phyloP scores from a whole-genome alignment of 202 grass and related monocot species.

The Setaria italica region DNA sequence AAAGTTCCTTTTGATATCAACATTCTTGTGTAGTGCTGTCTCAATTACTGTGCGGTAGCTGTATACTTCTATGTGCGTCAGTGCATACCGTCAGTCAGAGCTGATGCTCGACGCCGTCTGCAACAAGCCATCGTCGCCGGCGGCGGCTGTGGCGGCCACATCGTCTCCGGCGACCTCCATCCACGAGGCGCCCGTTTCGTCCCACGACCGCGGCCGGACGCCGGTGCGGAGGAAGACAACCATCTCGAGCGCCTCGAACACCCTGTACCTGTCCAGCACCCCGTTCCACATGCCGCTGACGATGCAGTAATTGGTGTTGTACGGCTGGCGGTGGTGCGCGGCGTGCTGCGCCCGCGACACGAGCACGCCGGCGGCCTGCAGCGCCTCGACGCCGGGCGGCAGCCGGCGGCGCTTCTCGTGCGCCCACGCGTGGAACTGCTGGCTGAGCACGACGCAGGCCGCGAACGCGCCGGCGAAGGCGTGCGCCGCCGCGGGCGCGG shows the following conservation, averaged over 20 bases:
- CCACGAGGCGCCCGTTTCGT: constrained; percentile 57
- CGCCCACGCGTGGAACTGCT: constrained; percentile 93
- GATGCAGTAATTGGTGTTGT: constrained; percentile 84
- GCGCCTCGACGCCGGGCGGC: constrained; percentile 57
- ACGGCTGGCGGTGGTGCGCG: constrained; percentile 72
- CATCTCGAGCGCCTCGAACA: constrained; percentile 88
- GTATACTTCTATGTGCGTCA: constrained; percentile 15
- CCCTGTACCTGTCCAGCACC: constrained; percentile 61
- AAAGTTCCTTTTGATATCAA: not conserved
- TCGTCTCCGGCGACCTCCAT: constrained; percentile 34
- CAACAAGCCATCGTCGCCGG: not conserved
- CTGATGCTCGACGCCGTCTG: not conserved
- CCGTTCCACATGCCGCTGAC: constrained; percentile 82
- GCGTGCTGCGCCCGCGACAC: constrained; percentile 72
- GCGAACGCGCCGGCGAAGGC: constrained; percentile 69
- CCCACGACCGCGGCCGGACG: constrained; percentile 75
- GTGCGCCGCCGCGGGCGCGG: constrained; percentile 43
- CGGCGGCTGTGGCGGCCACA: not conserved
- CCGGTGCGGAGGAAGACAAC: constrained; percentile 71
- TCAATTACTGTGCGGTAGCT: not conserved
- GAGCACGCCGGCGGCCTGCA: constrained; percentile 77
- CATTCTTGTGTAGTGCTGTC: not conserved
- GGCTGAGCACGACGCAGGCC: constrained; percentile 72
- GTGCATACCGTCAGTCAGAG: constrained; percentile 22
- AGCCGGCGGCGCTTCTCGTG: constrained; percentile 71